Percentiles rank a stretch among this genome's conserved stretches.
These are phyloP conservation scores for Phytophthora hybrid DNA, from an alignment of 352 stramenopile genomes.

Conservation along the genomic window DNA sequence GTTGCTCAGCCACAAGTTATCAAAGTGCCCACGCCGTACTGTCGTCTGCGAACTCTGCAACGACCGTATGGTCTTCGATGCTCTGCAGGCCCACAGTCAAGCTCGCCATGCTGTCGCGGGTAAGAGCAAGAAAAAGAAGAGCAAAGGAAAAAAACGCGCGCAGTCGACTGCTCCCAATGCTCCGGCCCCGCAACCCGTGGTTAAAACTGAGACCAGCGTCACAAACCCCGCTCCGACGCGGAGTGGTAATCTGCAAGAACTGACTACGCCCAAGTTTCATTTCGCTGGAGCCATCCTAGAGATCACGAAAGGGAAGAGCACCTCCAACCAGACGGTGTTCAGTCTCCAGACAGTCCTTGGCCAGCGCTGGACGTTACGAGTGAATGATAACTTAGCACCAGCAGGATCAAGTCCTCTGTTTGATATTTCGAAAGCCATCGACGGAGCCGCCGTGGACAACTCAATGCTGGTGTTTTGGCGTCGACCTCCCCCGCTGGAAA, in stretches of 20 bases:
- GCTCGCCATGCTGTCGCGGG: conserved; percentile 13
- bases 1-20: conserved; percentile 41
- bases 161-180: background rate
- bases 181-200: background rate
- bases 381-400: conserved; percentile 13
- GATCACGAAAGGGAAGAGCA: conserved; percentile 33
- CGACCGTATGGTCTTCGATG: conserved; percentile 41
- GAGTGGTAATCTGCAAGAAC: background rate
- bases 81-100: conserved; percentile 31
- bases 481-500: conserved; percentile 29
- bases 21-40: conserved; percentile 41
- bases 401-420: conserved; percentile 5
- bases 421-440: conserved; percentile 13
- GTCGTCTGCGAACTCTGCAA: conserved; percentile 38
- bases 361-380: conserved; percentile 38
- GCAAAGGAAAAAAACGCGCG: conserved; percentile 11
- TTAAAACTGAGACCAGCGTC: background rate
- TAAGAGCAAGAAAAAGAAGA: conserved; percentile 28
- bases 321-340: conserved; percentile 25
- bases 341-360: conserved; percentile 27
- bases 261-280: conserved; percentile 38
- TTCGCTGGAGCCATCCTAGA: conserved; percentile 33
- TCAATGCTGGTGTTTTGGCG: conserved; percentile 45
- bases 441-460: conserved; percentile 26
- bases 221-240: background rate